Base-by-base conservation (phyloP, 192 early-diverging fungal genomes). In the Borealophlyctis nickersoniae region DNA sequence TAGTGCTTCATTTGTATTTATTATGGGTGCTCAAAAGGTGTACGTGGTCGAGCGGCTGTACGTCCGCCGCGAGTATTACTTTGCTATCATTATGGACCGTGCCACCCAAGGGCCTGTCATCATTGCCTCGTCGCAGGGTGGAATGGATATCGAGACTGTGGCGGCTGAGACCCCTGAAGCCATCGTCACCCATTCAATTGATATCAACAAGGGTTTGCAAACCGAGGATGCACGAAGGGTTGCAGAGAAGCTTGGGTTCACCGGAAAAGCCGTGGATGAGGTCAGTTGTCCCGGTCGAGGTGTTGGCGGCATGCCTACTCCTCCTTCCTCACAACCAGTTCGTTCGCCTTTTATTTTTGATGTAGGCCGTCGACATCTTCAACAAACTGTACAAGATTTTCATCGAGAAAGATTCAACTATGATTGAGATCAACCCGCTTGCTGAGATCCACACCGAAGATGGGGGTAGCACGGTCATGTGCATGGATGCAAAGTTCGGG, bases 401-500 rank as follows among this genome's bases (percentile, higher is more conserved):
- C 67, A 84, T 91, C 67, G 91, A 94, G 71, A 98, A 92, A 81
- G 95, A 99, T 64, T 89, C 93, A 60, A 96, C 94, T 56, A 91
- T 95, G 87, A 91, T 99, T 62, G 96, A 98, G 82, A 99, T 99
- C 78, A 99, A 99, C 85, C 96, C 95, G 28, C 87, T 99, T 71
- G 91, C 94, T 34, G 94, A 99, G 78, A 86, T 93, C 14, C 79
- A 83, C 31, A 88, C 87, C 55, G 85, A 93, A 69, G 88, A 93
- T 79, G 91, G 87, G 82, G 73, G 58, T 59, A 19, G 31, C 63
- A 58, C 68, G 74, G 88, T 96, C 36, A 80, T 91, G 75, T 92
- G 92, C 82, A 98, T 99, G 94, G 96, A 99, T 77, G 96, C 96
- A 82, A 99, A 99, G 84, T 87, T 97, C 78, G 93, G 92, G 66